phyloP scores from a whole-genome alignment of 2,329 filamentous ascomycete species.

The Paecilomyces sp. region DNA sequence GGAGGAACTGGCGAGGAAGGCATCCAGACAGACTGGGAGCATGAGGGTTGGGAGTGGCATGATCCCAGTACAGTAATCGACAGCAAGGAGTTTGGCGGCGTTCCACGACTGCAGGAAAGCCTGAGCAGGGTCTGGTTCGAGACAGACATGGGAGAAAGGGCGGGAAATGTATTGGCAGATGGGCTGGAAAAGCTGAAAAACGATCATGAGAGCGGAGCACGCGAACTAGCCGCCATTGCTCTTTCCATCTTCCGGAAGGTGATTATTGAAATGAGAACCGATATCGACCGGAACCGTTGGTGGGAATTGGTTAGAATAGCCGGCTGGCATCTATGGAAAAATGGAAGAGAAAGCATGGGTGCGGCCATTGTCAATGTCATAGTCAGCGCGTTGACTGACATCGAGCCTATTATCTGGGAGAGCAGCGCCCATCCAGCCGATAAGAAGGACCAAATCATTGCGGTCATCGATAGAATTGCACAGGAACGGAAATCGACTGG shows the following conservation, averaged over 20 bases:
- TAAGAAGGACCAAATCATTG: slow-evolving; percentile 15
- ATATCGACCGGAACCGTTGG: slow-evolving; percentile 33
- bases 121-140: slow-evolving; percentile 42
- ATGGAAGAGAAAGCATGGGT: slow-evolving; percentile 60
- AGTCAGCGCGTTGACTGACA: slow-evolving; percentile 15
- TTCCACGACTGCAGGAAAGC: slow-evolving; percentile 20
- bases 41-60: slow-evolving; percentile 53
- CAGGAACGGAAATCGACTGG: slow-evolving; percentile 14
- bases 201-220: slow-evolving; percentile 54
- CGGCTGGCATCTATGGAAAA: slow-evolving; percentile 59
- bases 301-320: slow-evolving; percentile 51
- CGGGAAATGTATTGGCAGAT: slow-evolving; percentile 38
- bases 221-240: slow-evolving; percentile 50
- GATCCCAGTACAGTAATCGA: slow-evolving; percentile 45
- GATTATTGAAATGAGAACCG: slow-evolving; percentile 14
- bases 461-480: slow-evolving; percentile 19
- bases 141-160: slow-evolving; percentile 40
- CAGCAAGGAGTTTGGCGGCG: slow-evolving; percentile 42
- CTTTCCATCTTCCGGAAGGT: slow-evolving; percentile 45
- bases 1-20: slow-evolving; percentile 32
- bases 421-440: slow-evolving; percentile 6
- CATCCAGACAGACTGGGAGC: slow-evolving; percentile 57
- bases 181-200: slow-evolving; percentile 45
- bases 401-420: slow-evolving; percentile 17
- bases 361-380: slow-evolving; percentile 46